These are phyloP conservation scores for Acacia crassicarpa DNA, from an alignment of 306 rosid genomes.

Conservation along the genomic window DNA sequence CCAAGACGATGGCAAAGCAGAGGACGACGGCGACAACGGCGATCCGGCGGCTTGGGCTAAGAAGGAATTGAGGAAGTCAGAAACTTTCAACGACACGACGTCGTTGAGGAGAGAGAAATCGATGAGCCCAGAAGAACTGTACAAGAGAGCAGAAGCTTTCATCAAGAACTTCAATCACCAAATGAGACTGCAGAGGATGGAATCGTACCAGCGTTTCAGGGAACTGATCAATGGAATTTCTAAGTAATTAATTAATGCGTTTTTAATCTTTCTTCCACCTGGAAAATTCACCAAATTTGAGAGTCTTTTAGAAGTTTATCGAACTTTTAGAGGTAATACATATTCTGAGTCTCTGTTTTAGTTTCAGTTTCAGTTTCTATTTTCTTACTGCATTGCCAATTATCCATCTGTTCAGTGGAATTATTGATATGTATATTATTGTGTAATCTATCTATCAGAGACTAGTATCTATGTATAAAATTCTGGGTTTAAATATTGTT, in stretches of 20 bases:
- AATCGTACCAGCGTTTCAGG: slow-evolving; percentile 67
- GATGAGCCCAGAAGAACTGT: slow-evolving; percentile 72
- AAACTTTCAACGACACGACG: slow-evolving; percentile 63
- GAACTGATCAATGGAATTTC: slow-evolving; percentile 44
- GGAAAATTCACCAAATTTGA: slow-evolving; percentile 26
- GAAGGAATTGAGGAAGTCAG: slow-evolving; percentile 66
- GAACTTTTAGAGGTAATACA: slow-evolving; percentile 35
- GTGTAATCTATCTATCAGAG: neutral
- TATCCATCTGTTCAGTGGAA: slow-evolving; percentile 14
- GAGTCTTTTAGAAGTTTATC: slow-evolving; percentile 26
- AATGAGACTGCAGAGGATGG: slow-evolving; percentile 77
- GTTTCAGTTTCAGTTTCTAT: neutral
- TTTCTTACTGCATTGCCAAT: slow-evolving; percentile 15
- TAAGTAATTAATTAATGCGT: slow-evolving; percentile 16
- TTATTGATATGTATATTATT: neutral
- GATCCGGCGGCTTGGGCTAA: slow-evolving; percentile 66
- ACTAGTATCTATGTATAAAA: neutral
- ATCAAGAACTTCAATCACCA: slow-evolving; percentile 58
- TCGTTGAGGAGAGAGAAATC: slow-evolving; percentile 69
- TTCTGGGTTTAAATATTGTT: slow-evolving; percentile 23
- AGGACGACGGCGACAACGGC: slow-evolving; percentile 36
- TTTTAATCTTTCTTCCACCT: slow-evolving; percentile 34
- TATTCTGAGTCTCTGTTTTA: neutral
- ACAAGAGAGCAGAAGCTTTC: slow-evolving; percentile 64
- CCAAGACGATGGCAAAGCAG: neutral